Evolutionary conservation across 805 yeast species (phyloP), one percentile per base, ranked within the genome.

Genomic region (Hanseniaspora taiwanica): DNA sequence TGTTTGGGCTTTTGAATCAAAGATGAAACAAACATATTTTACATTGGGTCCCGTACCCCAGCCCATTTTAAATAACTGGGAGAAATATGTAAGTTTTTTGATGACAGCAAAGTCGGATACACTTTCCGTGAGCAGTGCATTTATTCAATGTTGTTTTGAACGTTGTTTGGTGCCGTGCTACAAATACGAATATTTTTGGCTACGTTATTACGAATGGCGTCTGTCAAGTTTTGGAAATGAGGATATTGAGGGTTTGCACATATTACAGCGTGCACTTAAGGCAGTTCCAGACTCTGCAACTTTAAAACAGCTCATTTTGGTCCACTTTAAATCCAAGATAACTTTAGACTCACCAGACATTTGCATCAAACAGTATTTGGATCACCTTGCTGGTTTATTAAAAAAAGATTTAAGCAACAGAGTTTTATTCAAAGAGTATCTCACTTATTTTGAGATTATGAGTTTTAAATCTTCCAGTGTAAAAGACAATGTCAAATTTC

Each of bases 1-100:
- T 12, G 69, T 79, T 33, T 84, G 95, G 94, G 64, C 65, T 1
- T 83, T 53, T 56, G 98, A 91, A 59, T 67, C 79, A 10, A 63
- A 65, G 19, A 63, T 89, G 5, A 63, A 68, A n/a, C 65, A 74
- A 39, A 70, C 68, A 27, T 71, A 67, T 23, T 86, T 81, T 53
- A 70, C 73, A 33, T 55, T 81, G 8, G 54, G 54, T 0, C 66
- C 67, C 1, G 51, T 76, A 1, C 55, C 69, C 0, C 50, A 56
- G 3, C 68, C 68, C 12, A 74, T 71, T 16, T 46, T 66, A 2
- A 51, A 53, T 1, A 62, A 62, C 31, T 89, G 96, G 95, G 43
- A 62, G 1, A 53, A 59, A 1, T 91, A 87, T 53, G 54, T 85
- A 10, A 67, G 71, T 17, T 72, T 64, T 51, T 79, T 75, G 39